Conservation (phyloP, 257 asterid species). For the Leonotis leonurus region DNA sequence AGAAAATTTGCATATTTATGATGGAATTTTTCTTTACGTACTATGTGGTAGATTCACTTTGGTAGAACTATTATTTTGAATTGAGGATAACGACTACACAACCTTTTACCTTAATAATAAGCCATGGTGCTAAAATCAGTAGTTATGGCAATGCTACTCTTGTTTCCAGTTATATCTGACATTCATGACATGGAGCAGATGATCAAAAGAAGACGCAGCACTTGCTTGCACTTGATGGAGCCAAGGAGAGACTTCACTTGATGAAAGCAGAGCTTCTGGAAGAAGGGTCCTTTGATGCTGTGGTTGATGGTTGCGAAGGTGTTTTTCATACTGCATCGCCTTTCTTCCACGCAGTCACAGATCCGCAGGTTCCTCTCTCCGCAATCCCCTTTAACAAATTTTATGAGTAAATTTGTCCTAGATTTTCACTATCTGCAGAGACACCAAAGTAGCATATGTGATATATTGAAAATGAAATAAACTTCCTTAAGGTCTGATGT, state of each 20-base stretch:
- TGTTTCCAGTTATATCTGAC: not conserved
- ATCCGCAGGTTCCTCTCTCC: conserved; percentile 28
- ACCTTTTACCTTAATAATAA: too few relatives aligned
- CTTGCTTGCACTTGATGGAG: conserved; percentile 48
- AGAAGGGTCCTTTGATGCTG: conserved; percentile 20
- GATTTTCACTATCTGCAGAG: too few relatives aligned
- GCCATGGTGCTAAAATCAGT: not conserved
- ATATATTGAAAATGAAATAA: too few relatives aligned
- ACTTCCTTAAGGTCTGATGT: too few relatives aligned
- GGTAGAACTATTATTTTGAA: not conserved
- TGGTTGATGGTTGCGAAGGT: conserved; percentile 42
- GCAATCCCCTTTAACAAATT: too few relatives aligned
- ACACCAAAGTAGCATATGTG: too few relatives aligned
- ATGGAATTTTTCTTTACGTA: not conserved
- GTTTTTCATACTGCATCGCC: conserved; percentile 62
- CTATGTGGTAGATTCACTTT: not conserved
- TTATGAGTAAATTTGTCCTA: too few relatives aligned
- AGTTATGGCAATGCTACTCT: not conserved
- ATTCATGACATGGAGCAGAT: conserved; percentile 30
- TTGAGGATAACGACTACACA: not conserved
- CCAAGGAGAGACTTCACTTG: conserved; percentile 38
- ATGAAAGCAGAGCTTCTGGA: not conserved
- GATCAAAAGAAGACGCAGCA: conserved; percentile 64
- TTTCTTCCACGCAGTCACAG: conserved; percentile 6
- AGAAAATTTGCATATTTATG: not conserved